Evolutionary conservation across 345 rosid genomes (phyloP).

Genomic region (Kernera saxatilis): DNA sequence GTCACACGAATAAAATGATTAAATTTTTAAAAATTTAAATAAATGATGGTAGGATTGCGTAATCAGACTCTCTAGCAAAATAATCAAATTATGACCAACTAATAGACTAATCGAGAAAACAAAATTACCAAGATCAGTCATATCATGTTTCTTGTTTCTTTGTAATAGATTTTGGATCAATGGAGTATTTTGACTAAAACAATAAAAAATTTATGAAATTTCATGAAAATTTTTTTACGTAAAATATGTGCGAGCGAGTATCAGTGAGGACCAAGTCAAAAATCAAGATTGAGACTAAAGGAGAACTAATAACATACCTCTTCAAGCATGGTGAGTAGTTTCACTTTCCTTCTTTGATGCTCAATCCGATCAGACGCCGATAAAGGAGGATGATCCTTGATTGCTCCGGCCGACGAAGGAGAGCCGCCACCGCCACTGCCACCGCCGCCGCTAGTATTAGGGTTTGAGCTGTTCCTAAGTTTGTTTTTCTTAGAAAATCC

Average conservation of each 20-base stretch:
- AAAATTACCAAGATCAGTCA: constrained; percentile 5
- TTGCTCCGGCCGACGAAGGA: constrained; percentile 35
- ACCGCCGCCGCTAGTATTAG: constrained; percentile 44
- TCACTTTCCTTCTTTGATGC: constrained; percentile 94
- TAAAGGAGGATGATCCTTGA: constrained; percentile 51
- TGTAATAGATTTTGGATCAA: neutral
- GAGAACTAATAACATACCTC: constrained; percentile 65
- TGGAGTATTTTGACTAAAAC: neutral
- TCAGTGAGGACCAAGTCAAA: constrained; percentile 3
- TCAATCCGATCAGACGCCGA: constrained; percentile 88
- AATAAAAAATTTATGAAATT: neutral
- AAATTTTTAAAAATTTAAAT: neutral
- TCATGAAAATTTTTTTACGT: neutral
- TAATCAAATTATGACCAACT: constrained; percentile 33
- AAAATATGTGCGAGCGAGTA: neutral
- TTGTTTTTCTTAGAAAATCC: constrained; percentile 65
- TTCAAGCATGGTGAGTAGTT: constrained; percentile 91
- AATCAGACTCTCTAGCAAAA: constrained; percentile 39
- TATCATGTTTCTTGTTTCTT: constrained; percentile 15
- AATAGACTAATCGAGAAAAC: neutral
- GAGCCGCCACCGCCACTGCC: constrained; percentile 37
- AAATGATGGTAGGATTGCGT: constrained; percentile 17
- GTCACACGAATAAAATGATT: neutral
- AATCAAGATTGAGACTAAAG: constrained; percentile 12
- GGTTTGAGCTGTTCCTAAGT: constrained; percentile 47